phyloP scores from a whole-genome alignment of 169 alveolate genomes.

The Babesia caballi region DNA sequence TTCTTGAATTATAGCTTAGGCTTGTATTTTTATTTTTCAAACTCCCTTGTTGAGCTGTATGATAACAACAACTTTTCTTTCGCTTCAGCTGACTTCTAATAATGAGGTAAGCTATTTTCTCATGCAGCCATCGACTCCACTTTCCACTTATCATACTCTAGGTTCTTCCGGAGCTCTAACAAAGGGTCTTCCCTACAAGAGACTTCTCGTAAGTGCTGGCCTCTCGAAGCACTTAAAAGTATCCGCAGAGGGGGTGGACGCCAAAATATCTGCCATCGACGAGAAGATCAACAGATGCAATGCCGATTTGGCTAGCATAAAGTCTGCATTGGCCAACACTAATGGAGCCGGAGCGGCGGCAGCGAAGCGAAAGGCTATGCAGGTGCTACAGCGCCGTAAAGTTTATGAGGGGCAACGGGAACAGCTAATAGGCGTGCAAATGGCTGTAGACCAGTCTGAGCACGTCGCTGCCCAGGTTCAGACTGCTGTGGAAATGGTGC shows the following conservation, averaged over 20 bases:
- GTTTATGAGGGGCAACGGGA: conserved; percentile 29
- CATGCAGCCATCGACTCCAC: background rate
- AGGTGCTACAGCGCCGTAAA: conserved; percentile 2
- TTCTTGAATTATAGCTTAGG: too few species aligned
- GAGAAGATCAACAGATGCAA: conserved; percentile 27
- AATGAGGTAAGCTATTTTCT: conserved; percentile 2
- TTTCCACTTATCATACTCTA: background rate
- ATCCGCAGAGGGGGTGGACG: background rate
- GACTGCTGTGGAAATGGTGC: conserved; percentile 23
- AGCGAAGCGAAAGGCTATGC: conserved; percentile 27
- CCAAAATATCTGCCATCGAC: conserved; percentile 2
- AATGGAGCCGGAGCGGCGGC: background rate
- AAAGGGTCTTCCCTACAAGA: conserved; percentile 10
- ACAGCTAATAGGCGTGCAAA: background rate
- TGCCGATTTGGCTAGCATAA: conserved; percentile 24
- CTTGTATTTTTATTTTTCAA: background rate
- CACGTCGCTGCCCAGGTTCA: conserved; percentile 13
- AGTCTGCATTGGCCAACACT: background rate
- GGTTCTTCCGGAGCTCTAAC: conserved; percentile 14
- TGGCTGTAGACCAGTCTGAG: conserved; percentile 15
- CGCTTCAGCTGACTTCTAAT: too few species aligned
- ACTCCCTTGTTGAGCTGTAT: too few species aligned
- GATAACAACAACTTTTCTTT: too few species aligned
- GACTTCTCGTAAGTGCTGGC: conserved; percentile 15
- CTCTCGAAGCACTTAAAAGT: background rate